Evolutionary conservation across 352 stramenopile species (phyloP).

Genomic region (Globisporangium orthogonon): DNA sequence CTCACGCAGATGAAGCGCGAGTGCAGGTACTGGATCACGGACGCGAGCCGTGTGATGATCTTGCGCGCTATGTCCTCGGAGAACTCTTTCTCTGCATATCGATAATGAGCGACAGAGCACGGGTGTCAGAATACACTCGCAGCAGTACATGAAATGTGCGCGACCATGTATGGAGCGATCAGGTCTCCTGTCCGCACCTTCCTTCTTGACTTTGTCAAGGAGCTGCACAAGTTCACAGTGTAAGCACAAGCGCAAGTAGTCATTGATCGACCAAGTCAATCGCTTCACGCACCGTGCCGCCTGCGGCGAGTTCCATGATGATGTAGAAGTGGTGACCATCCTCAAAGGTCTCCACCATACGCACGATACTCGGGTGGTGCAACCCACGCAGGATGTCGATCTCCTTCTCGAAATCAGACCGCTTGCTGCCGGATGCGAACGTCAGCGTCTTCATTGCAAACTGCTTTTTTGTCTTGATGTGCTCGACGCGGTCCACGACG

Average conservation of each 20-base stretch:
- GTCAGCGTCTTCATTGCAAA: constrained; percentile 81
- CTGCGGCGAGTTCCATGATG: constrained; percentile 78
- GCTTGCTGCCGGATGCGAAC: constrained; percentile 52
- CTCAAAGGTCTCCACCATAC: constrained; percentile 77
- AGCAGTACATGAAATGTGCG: no score
- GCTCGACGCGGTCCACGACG: constrained; percentile 67
- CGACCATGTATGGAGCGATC: not conserved
- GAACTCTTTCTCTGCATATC: constrained; percentile 25
- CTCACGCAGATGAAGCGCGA: constrained; percentile 74
- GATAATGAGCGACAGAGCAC: not conserved
- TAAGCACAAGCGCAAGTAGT: not conserved
- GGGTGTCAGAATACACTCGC: no score
- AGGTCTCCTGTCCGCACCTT: constrained; percentile 4
- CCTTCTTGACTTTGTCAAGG: constrained; percentile 51
- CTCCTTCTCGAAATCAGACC: constrained; percentile 68
- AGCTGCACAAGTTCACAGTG: constrained; percentile 20
- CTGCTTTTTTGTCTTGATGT: constrained; percentile 52
- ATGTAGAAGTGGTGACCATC: constrained; percentile 76
- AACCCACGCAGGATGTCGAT: constrained; percentile 70
- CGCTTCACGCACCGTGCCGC: constrained; percentile 32
- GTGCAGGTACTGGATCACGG: constrained; percentile 76
- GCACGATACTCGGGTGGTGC: constrained; percentile 78
- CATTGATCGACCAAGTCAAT: not conserved
- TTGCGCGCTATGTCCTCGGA: constrained; percentile 51
- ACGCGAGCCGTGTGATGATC: constrained; percentile 56